phyloP scores from a whole-genome alignment of 228 moss, liverwort and hornwort species.

The Sphagnum magellanicum region DNA sequence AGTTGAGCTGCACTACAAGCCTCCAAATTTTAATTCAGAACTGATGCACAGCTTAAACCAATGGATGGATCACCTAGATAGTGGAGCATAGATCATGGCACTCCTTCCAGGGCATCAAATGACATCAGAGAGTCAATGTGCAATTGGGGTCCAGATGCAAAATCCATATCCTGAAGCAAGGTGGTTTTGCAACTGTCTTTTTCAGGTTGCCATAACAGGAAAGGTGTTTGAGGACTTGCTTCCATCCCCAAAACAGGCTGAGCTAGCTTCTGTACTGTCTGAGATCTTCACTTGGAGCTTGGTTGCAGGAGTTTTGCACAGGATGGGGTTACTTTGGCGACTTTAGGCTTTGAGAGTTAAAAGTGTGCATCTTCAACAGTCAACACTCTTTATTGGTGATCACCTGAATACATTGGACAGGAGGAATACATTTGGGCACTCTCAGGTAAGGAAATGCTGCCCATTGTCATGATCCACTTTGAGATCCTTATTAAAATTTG shows the following conservation, averaged over 20 bases:
- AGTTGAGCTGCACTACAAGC: slow-evolving; percentile 11
- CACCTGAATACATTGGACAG: too few species aligned
- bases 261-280: slow-evolving; percentile 23
- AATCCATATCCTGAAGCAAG: too few species aligned
- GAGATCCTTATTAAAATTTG: too few species aligned
- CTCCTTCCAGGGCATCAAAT: not conserved
- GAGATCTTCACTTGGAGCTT: slow-evolving; percentile 26
- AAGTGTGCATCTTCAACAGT: not conserved
- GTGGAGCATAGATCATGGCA: slow-evolving; percentile 41
- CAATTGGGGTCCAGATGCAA: not conserved
- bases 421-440: too few species aligned
- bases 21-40: not conserved
- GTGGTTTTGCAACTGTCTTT: not conserved
- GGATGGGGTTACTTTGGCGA: slow-evolving; percentile 23
- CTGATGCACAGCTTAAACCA: too few species aligned
- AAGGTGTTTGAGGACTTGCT: slow-evolving; percentile 14
- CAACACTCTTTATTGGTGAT: not conserved
- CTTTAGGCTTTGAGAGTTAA: slow-evolving; percentile 2
- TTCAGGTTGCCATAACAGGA: slow-evolving; percentile 12
- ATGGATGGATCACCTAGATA: slow-evolving; percentile 22
- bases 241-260: slow-evolving; percentile 21
- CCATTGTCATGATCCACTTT: too few species aligned
- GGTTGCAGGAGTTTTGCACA: slow-evolving; percentile 17
- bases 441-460: too few species aligned
- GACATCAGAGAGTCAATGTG: not conserved